phyloP scores from a whole-genome alignment of 2,329 filamentous ascomycete genomes.

The Zarea fungicola region DNA sequence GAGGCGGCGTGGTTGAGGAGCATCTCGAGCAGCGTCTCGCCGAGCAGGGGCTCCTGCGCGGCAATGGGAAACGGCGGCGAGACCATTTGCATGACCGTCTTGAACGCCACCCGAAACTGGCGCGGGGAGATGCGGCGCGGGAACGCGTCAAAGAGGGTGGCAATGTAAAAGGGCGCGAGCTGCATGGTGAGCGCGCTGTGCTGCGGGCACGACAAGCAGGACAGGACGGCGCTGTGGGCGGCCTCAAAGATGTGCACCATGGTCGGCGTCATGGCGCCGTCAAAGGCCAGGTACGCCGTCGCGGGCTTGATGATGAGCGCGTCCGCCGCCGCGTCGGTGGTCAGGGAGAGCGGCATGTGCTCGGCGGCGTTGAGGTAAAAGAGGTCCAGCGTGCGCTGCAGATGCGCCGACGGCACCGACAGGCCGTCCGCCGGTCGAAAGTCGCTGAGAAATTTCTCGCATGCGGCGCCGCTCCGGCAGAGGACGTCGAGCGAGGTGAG shows the following conservation, averaged over 20 bases:
- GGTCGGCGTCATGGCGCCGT: slow-evolving; percentile 37
- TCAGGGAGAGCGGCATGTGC: slow-evolving; percentile 68
- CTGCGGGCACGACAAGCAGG: slow-evolving; percentile 73
- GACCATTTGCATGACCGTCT: slow-evolving; percentile 75
- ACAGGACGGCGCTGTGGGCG: slow-evolving; percentile 75
- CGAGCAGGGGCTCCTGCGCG: slow-evolving; percentile 68
- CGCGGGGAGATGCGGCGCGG: slow-evolving; percentile 71
- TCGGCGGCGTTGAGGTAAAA: slow-evolving; percentile 87
- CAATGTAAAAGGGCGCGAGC: slow-evolving; percentile 77
- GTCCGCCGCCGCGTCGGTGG: slow-evolving; percentile 64
- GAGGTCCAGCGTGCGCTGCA: slow-evolving; percentile 71
- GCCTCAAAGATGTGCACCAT: slow-evolving; percentile 71
- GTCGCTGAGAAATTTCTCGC: slow-evolving; percentile 60
- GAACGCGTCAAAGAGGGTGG: slow-evolving; percentile 74
- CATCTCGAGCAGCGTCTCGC: slow-evolving; percentile 75
- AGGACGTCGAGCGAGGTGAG: slow-evolving; percentile 78
- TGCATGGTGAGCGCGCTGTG: slow-evolving; percentile 65
- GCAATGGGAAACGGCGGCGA: slow-evolving; percentile 74
- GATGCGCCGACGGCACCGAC: slow-evolving; percentile 23
- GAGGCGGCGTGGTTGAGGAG: slow-evolving; percentile 55
- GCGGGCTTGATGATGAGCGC: slow-evolving; percentile 69
- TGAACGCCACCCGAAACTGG: slow-evolving; percentile 86
- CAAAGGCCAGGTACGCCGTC: slow-evolving; percentile 60
- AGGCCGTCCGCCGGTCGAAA: slow-evolving; percentile 44
- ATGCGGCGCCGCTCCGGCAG: slow-evolving; percentile 60